Evolutionary conservation across 1,284 basidiomycete species (phyloP).

Genomic region (Trametes sp.): DNA sequence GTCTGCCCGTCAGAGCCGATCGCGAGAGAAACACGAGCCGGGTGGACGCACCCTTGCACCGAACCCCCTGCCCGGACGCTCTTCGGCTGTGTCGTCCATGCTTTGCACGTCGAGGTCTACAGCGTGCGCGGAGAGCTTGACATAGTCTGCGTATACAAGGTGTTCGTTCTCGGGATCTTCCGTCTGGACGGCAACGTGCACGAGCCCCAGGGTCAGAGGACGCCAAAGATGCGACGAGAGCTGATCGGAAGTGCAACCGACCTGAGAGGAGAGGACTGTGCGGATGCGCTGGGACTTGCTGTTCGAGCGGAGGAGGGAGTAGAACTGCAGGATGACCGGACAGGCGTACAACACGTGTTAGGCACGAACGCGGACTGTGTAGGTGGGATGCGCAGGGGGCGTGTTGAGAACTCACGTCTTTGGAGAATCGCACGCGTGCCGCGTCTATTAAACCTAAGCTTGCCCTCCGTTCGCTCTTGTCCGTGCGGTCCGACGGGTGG

Average conservation of each 20-base stretch:
- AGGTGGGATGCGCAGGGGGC: slow-evolving; percentile 34
- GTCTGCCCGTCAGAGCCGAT: slow-evolving; percentile 20
- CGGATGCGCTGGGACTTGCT: slow-evolving; percentile 37
- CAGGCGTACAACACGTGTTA: slow-evolving; percentile 47
- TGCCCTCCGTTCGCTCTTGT: slow-evolving; percentile 33
- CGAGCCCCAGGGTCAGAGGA: slow-evolving; percentile 24
- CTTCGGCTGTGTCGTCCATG: slow-evolving; percentile 37
- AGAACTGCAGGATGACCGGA: slow-evolving; percentile 40
- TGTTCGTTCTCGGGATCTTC: slow-evolving; percentile 32
- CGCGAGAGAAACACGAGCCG: slow-evolving; percentile 5
- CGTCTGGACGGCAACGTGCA: slow-evolving; percentile 29
- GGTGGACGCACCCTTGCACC: slow-evolving; percentile 39
- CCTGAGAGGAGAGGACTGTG: slow-evolving; percentile 36
- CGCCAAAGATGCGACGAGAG: slow-evolving; percentile 10
- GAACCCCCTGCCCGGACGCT: slow-evolving; percentile 38
- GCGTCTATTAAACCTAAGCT: slow-evolving; percentile 45
- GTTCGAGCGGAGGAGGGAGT: slow-evolving; percentile 43
- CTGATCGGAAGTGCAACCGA: slow-evolving; percentile 20
- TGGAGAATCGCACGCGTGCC: slow-evolving; percentile 44
- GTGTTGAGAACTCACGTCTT: slow-evolving; percentile 42
- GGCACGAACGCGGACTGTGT: slow-evolving; percentile 41
- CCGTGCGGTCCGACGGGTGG: slow-evolving; percentile 28
- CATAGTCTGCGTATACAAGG: slow-evolving; percentile 33
- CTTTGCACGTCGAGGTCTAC: slow-evolving; percentile 34
- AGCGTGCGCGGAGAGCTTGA: slow-evolving; percentile 29